Evolutionary conservation across 257 asterid genomes (phyloP), one percentile per base, ranked within the genome.

Genomic region (Primulina huaijiensis): DNA sequence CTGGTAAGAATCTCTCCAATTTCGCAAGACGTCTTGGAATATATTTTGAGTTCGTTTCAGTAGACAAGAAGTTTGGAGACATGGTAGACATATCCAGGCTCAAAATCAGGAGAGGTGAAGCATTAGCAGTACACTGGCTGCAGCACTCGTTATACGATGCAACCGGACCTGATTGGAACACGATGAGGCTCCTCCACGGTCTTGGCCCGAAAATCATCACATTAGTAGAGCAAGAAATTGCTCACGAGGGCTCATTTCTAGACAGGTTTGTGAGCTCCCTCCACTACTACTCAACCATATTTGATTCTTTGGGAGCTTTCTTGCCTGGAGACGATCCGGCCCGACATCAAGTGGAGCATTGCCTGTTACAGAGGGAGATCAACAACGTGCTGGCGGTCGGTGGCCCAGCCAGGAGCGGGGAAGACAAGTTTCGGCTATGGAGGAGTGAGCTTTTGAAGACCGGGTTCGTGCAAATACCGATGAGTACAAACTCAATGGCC

Each of bases 321-420:
- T 33, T 83, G 46, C 52, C 71, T 0, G 77, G 62, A 2, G 92
- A 85, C 14, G 92, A 90, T 21, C 73, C 82, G 2, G 72, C 75
- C 16, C 73, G 96, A 1, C 82, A 85, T 43, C 46, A 11, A 5
- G 89, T 86, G 7, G 97, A 90, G 74, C 96, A 88, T 23, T 72
- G 82, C 7, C 77, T 88, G 0, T 50, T 87, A 62, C 76, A 81
- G 16, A 76, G 88, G 79, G 96, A 90, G 85, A 90, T 90, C 6
- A 85, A 72, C 71, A 90, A 88, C 34, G 83, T 90, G 64, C 53
- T 90, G 82, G 96, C 96, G 0, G 79, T 90, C 0, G 97, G 97
- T 12, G 97, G 96, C 33, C 96, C 95, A 20, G 88, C 87, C 6
- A 59, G 95, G 69, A 90, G 87, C 21, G 97, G 96, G 72, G 96